These are phyloP conservation scores for Vachellia collinsii DNA, from an alignment of 306 rosid genomes.

Conservation along the genomic window DNA sequence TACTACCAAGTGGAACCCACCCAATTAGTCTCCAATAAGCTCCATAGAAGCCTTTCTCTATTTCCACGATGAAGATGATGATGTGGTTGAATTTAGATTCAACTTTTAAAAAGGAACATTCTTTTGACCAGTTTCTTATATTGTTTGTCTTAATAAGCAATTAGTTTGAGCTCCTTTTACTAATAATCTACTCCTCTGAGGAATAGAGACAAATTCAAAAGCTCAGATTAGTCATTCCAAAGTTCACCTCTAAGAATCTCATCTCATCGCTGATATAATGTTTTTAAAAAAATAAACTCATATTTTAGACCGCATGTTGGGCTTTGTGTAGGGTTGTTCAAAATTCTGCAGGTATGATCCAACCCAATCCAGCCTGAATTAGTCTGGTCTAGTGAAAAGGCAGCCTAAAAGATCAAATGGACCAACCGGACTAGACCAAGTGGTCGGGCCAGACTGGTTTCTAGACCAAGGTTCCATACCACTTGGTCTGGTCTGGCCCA, in stretches of 20 bases:
- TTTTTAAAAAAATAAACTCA: too few species aligned
- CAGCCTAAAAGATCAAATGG: too few species aligned
- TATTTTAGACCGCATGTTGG: too few species aligned
- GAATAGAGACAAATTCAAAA: conserved; percentile 51
- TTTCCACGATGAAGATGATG: not conserved
- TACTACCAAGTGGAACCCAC: conserved; percentile 92
- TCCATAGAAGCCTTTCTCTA: conserved; percentile 44
- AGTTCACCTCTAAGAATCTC: conserved; percentile 37
- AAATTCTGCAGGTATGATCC: too few species aligned
- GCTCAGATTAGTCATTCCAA: conserved; percentile 75
- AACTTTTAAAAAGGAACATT: conserved; percentile 14
- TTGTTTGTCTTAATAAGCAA: conserved; percentile 1
- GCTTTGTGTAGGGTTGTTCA: too few species aligned
- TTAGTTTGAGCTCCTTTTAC: conserved; percentile 17
- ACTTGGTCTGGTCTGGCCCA: too few species aligned
- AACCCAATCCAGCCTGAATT: too few species aligned
- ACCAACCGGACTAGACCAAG: too few species aligned
- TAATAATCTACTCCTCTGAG: conserved; percentile 33
- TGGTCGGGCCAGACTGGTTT: too few species aligned
- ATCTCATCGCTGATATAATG: too few species aligned
- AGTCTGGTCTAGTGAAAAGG: too few species aligned
- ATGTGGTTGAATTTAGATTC: conserved; percentile 31
- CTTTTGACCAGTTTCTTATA: conserved; percentile 27
- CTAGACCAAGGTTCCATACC: too few species aligned
- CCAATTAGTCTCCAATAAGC: conserved; percentile 66